phyloP scores from a whole-genome alignment of 2,329 filamentous ascomycete genomes.

The Sclerotiophoma versabilis region DNA sequence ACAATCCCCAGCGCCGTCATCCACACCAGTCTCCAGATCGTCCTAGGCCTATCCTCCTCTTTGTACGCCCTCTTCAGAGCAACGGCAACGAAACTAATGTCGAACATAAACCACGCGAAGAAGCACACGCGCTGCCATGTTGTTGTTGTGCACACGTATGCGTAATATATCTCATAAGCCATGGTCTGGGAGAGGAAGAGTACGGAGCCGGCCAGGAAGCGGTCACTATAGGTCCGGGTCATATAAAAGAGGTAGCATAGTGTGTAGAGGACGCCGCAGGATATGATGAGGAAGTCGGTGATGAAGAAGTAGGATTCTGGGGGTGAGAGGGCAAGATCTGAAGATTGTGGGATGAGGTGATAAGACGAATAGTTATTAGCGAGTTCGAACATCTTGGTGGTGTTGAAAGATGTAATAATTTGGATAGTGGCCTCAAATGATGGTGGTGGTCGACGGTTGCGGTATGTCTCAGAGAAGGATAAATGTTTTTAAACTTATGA shows the following conservation, averaged over 20 bases:
- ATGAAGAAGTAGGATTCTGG: constrained; percentile 52
- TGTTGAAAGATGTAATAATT: background rate
- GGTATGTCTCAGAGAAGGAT: background rate
- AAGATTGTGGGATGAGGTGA: constrained; percentile 61
- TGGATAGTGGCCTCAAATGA: background rate
- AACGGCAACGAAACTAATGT: constrained; percentile 45
- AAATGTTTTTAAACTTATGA: no score
- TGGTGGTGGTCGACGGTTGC: background rate
- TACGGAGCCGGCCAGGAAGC: constrained; percentile 43
- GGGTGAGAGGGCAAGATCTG: constrained; percentile 51
- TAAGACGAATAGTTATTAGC: constrained; percentile 49
- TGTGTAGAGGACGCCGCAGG: constrained; percentile 50
- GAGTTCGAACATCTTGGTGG: constrained; percentile 37
- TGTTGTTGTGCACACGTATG: constrained; percentile 45
- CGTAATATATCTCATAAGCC: constrained; percentile 53
- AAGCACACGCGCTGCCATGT: constrained; percentile 47
- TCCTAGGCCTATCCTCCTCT: constrained; percentile 26
- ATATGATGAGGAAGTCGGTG: constrained; percentile 51
- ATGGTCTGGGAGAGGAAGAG: constrained; percentile 43
- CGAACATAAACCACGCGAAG: constrained; percentile 49
- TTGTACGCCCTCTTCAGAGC: constrained; percentile 42
- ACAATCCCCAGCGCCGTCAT: constrained; percentile 40
- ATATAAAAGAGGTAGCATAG: constrained; percentile 53
- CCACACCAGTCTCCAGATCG: constrained; percentile 33
- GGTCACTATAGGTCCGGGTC: constrained; percentile 46